Evolutionary conservation across 495 filamentous ascomycete species (phyloP), one percentile per base, ranked within the genome.

Genomic region (Zalerion maritima): DNA sequence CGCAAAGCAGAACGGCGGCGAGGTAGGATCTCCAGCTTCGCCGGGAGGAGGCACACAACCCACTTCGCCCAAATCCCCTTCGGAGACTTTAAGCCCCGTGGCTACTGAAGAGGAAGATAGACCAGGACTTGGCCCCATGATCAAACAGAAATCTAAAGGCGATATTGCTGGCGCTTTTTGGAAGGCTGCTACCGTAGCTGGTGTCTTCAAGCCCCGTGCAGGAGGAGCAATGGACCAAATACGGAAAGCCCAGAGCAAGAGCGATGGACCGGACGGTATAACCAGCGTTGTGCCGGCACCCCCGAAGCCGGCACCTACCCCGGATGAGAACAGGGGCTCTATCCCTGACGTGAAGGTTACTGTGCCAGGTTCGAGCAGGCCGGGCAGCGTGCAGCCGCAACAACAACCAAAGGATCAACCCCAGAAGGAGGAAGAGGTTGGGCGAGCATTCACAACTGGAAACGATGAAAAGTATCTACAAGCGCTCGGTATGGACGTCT

Each of bases 41-140:
- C n/a, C n/a, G n/a, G n/a, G n/a, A n/a, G n/a, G n/a, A n/a, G n/a
- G n/a, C n/a, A n/a, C n/a, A n/a, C n/a, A n/a, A n/a, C n/a, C n/a
- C n/a, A n/a, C n/a, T n/a, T n/a, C n/a, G n/a, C n/a, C n/a, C n/a
- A n/a, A n/a, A n/a, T n/a, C n/a, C n/a, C n/a, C n/a, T n/a, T n/a
- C n/a, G n/a, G n/a, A n/a, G n/a, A n/a, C n/a, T n/a, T n/a, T 6
- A n/a, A n/a, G n/a, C n/a, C n/a, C n/a, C n/a, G n/a, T n/a, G n/a
- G n/a, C 56, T 3, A 54, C 55, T 15, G 58, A 55, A 15, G 40
- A 65, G 18, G 73, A 78, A 15, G 65, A 52, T 9, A 69, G 81
- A 12, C 85, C 85, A 17, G 85, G 84, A 1, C 69, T 93, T 13
- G 83, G 81, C 0, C 82, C 84, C 21, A 93, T 92, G 84, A 75